Evolutionary conservation across 1,284 basidiomycete species (phyloP), one percentile per base, ranked within the genome.

Genomic region (Apiotrichum sp.): DNA sequence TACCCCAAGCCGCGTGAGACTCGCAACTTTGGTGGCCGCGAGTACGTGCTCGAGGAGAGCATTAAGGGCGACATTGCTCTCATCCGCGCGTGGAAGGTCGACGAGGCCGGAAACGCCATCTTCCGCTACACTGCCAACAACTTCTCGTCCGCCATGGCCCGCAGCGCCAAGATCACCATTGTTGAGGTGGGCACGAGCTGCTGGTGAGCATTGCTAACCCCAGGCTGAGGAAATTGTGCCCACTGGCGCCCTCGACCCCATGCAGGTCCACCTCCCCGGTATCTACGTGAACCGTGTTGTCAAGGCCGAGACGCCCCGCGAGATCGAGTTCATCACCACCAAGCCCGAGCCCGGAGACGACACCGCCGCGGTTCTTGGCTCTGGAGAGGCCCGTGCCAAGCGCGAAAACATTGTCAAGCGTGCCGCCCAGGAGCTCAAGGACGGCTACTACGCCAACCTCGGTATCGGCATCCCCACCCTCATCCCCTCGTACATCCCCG

Each of bases 221-320:
- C 92, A 96, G 82, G 92, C 92, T 4, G 93, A 97, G 71, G 81
- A 93, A 67, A 95, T 96, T 62, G 91, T 96, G 34, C 88, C 91
- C 3, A 79, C 86, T 48, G 93, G 93, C 34, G 82, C 85, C 14
- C 80, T 97, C 56, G 86, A 86, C 53, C 88, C 92, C 9, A 88
- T 89, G 73, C 81, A 86, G 46, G 84, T 97, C 57, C 73, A 93
- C 70, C 76, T 92, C 22, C 89, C 89, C 2, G 87, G 88, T 33
- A 85, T 92, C 64, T 93, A 93, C 71, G 85, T 96, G 62, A 85
- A 93, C 74, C 85, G 91, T 52, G 86, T 96, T 64, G 87, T 92
- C 53, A 81, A 81, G 56, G 85, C 91, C 7, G 88, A 85, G 0
- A 80, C 82, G n/a, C 82, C 85, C 50, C 93, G 93, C 74, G 78